Evolutionary conservation across 1,284 basidiomycete genomes (phyloP).

Genomic region (Ceratobasidium sp.): DNA sequence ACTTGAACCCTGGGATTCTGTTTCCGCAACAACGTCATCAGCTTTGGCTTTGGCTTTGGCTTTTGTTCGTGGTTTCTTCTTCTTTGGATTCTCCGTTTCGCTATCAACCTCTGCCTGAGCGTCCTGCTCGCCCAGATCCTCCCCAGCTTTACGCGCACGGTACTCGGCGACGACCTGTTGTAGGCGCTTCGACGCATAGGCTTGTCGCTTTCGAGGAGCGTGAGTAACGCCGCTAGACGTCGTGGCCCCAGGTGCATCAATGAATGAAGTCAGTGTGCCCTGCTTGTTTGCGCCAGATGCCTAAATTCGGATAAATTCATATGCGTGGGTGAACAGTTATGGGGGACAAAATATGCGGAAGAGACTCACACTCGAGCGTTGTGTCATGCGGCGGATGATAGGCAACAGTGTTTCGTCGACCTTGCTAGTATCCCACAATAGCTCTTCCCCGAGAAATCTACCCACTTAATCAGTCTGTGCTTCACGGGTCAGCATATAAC

Average conservation of each 20-base stretch:
- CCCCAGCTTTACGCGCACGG: conserved; percentile 45
- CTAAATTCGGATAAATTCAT: conserved; percentile 46
- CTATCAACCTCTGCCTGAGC: conserved; percentile 41
- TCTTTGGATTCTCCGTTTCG: conserved; percentile 40
- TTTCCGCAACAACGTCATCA: conserved; percentile 23
- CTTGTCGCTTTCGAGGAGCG: conserved; percentile 81
- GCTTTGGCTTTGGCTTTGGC: conserved; percentile 10
- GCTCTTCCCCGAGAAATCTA: conserved; percentile 85
- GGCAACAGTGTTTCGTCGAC: conserved; percentile 93
- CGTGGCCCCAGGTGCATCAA: conserved; percentile 60
- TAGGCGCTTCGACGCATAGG: conserved; percentile 85
- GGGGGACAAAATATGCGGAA: background rate
- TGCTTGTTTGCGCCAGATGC: conserved; percentile 70
- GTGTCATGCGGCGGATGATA: conserved; percentile 90
- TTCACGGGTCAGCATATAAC: background rate
- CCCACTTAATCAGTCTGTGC: background rate
- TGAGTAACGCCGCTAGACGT: conserved; percentile 59
- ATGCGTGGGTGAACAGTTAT: background rate
- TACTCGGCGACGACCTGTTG: conserved; percentile 70
- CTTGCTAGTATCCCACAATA: conserved; percentile 88
- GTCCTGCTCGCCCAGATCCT: conserved; percentile 29
- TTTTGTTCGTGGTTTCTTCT: conserved; percentile 11
- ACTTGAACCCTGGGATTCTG: conserved; percentile 42
- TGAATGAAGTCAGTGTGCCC: conserved; percentile 67
- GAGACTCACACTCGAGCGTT: conserved; percentile 71